These are phyloP conservation scores for Globisporangium iwayamae DNA, from an alignment of 352 stramenopile genomes.

Conservation along the genomic window DNA sequence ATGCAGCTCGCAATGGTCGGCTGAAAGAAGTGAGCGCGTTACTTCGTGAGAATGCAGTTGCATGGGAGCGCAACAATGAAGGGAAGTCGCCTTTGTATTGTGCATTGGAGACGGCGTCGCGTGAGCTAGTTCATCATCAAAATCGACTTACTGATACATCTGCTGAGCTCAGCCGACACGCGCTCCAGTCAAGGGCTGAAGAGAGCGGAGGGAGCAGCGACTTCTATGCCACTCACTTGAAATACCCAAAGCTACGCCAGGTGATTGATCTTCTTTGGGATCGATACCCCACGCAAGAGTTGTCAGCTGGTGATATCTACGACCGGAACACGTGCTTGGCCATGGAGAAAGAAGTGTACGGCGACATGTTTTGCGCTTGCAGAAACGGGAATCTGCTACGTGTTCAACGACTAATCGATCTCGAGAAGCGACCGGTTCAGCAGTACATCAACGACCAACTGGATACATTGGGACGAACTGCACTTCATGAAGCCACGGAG, in stretches of 20 bases:
- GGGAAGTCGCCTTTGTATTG: slow-evolving; percentile 50
- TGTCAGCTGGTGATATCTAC: slow-evolving; percentile 27
- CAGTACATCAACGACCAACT: slow-evolving; percentile 53
- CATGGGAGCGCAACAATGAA: slow-evolving; percentile 43
- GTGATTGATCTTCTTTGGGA: slow-evolving; percentile 71
- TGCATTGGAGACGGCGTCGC: slow-evolving; percentile 44
- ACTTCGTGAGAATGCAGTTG: slow-evolving; percentile 34
- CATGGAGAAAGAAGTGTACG: slow-evolving; percentile 51
- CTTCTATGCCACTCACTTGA: slow-evolving; percentile 29
- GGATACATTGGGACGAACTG: slow-evolving; percentile 32
- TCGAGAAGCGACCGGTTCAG: slow-evolving; percentile 47
- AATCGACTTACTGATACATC: slow-evolving; percentile 12
- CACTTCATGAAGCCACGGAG: slow-evolving; percentile 57
- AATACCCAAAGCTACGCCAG: slow-evolving; percentile 52
- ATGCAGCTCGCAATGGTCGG: slow-evolving; percentile 39
- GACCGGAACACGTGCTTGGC: slow-evolving; percentile 36
- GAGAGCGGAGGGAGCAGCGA: slow-evolving; percentile 27
- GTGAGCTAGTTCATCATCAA: slow-evolving; percentile 9
- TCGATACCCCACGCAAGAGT: slow-evolving; percentile 27
- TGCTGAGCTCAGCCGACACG: not conserved
- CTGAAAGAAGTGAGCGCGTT: slow-evolving; percentile 56
- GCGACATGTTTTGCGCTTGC: slow-evolving; percentile 47
- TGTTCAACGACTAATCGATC: slow-evolving; percentile 48
- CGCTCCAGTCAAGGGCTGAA: not conserved
- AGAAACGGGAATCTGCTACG: slow-evolving; percentile 53